Conservation (phyloP, 2,329 filamentous ascomycete species). For the Acrocalymma vagum region DNA sequence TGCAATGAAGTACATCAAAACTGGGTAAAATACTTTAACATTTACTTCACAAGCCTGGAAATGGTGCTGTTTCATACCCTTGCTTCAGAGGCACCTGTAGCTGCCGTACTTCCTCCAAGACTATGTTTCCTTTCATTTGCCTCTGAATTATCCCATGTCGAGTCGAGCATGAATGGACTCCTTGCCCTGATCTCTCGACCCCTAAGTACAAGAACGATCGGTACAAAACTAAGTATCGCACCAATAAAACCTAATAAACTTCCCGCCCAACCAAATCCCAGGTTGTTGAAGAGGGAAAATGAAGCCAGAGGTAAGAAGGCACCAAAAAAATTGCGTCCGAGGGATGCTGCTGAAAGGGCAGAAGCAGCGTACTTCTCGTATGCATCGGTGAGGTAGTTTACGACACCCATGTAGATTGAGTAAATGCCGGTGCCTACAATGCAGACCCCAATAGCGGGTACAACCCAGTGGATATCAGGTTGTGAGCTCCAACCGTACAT, state of each 20-base stretch:
- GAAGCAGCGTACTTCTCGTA: constrained; percentile 59
- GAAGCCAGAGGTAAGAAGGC: constrained; percentile 57
- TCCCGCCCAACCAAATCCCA: constrained; percentile 55
- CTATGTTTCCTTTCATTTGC: constrained; percentile 12
- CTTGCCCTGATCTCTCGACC: constrained; percentile 48
- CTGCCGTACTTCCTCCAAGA: background rate
- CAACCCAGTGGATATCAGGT: constrained; percentile 43
- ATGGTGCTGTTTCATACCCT: no score
- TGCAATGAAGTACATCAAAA: no score
- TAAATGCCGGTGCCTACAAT: constrained; percentile 40
- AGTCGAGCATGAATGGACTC: constrained; percentile 48
- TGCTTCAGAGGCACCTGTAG: no score
- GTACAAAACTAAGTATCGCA: constrained; percentile 48
- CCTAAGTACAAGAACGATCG: constrained; percentile 51
- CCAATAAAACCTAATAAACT: constrained; percentile 55
- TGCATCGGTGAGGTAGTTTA: constrained; percentile 59
- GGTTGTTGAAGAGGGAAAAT: constrained; percentile 47
- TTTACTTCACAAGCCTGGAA: no score
- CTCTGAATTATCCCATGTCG: constrained; percentile 29
- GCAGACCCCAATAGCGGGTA: constrained; percentile 32
- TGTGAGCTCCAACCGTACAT: constrained; percentile 42
- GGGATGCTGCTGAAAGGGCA: constrained; percentile 55
- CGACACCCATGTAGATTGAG: constrained; percentile 55
- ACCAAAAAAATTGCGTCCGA: constrained; percentile 56
- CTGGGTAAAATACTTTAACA: no score